Evolutionary conservation across 352 stramenopile genomes (phyloP), one percentile per base, ranked within the genome.

Genomic region (Phytophthora quininea): DNA sequence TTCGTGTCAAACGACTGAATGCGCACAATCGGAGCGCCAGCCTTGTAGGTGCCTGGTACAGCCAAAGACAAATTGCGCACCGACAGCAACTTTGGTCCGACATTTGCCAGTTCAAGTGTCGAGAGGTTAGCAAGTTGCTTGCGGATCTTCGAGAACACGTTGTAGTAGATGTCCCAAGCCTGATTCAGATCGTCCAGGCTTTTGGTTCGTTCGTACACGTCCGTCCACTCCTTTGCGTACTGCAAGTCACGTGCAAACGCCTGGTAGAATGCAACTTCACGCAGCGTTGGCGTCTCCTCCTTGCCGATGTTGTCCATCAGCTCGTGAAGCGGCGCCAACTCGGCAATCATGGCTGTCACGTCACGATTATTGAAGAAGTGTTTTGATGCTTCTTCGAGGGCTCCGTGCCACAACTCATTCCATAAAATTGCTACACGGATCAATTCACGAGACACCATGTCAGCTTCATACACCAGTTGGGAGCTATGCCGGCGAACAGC

Each of bases 121-220:
- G 96, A 99, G 29, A 99, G 73, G 45, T 97, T 92, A n/a, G 96
- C 89, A 10, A 99, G 82, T 42, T 96, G 89, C 73, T 96, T 96
- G 51, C 86, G 78, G 57, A 96, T 96, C 57, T 91, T 88, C 33
- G 95, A 93, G 78, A 99, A 99, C 0, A 99, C 97, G 59, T 80
- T 95, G 80, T 99, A 99, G 78, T 99, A 99, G 32, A 99, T 93
- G 53, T 99, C 97, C 98, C 98, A 99, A 2, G 97, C 89, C 56
- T 94, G 86, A 57, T 93, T 96, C 62, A 96, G 62, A 67, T 96
- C 88, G 57, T 93, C 86, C 2, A 89, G 74, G 27, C 88, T 93
- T 52, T 88, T 83, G 1, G 88, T 93, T 30, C 82, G 73, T 54
- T 95, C 84, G 52, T 88, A 96, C 49, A 91, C 77, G 65, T 93